Evolutionary conservation across 306 rosid genomes (phyloP), one percentile per base, ranked within the genome.

Genomic region (Lupinus albus): DNA sequence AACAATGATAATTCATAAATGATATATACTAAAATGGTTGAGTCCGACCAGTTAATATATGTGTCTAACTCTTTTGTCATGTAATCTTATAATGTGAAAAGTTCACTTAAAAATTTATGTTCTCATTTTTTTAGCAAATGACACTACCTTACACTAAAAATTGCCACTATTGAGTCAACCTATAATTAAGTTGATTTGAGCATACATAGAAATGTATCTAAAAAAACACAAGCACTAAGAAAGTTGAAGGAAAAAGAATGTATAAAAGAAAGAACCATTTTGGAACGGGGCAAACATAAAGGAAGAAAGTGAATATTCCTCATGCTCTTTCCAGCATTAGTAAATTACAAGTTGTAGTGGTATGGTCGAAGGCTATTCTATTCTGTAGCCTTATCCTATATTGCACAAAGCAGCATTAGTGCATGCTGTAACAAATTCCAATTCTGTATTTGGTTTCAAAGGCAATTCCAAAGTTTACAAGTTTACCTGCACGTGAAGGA

Each of bases 261-360:
- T 55, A 3, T 33, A 33, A 33, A 41, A 10, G 41, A 20, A 49
- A 28, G 42, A 25, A 38, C 47, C 60, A 66, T 20, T 58, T 75
- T 38, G 54, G 11, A 36, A 18, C 0, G 20, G 13, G 36, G 47
- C 68, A 61, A 48, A 15, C 20, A 2, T 5, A 38, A 51, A 61
- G 30, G 16, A 72, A 36, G 18, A 3, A 30, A 14, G 38, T 52
- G 63, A 61, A 72, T 50, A 72, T 61, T 50, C 70, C 61, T 61
- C 8, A 20, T 12, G 53, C 14, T 47, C 39, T 25, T 57, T 30
- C 15, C 33, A 15, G 28, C 46, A 59, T 8, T 44, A 35, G 15
- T 21, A 44, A 57, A 41, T 25, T 7, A 55, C 72, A 51, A 21
- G 16, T 39, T 15, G 75, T 4, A 11, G 39, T 54, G 33, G 56